Evolutionary conservation across 2,329 filamentous ascomycete genomes (phyloP), one percentile per base, ranked within the genome.

Genomic region (Fusarium miscanthi): DNA sequence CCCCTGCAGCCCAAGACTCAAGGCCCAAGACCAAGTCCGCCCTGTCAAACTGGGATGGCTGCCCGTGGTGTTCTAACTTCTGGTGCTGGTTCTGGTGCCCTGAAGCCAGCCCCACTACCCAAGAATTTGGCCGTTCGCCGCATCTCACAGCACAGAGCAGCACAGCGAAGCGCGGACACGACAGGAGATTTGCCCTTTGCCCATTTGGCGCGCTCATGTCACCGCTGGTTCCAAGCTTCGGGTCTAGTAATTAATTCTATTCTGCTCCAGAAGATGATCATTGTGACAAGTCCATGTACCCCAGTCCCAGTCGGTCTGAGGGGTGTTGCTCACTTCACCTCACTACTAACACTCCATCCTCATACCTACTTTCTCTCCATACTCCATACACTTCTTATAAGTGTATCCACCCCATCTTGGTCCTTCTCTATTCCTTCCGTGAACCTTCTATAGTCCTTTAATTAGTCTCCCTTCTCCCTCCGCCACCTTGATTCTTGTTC

Each of bases 151-250:
- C 49, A 67, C 46, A 49, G 56, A 43, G 42, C 60, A 58, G 35
- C 38, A 10, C 53, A 48, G 31, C 14, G 41, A 33, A 45, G 48
- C 54, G 30, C 42, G 35, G 63, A 59, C 60, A 59, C 41, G 72
- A 73, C 75, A 77, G 76, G 76, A 78, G 76, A 76, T 74, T 76
- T 76, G 73, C 72, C 70, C 70, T 69, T 70, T 75, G 58, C 51
- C 51, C 41, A 41, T 58, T 49, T 49, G 54, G 54, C 31, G 70
- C 69, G 65, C 77, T 78, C 77, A 79, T 79, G 79, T 79, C 78
- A 80, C 78, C 78, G 80, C 79, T 76, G 75, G 76, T 79, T 77
- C 73, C 74, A 79, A 80, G 75, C 76, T 79, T 66, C 70, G 74
- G 76, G 72, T 73, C 77, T 77, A 76, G 70, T 48, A 65, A 74